These are phyloP conservation scores for Dictyostelium brefeldianum DNA, from an alignment of 78 protist genomes.

Conservation along the genomic window DNA sequence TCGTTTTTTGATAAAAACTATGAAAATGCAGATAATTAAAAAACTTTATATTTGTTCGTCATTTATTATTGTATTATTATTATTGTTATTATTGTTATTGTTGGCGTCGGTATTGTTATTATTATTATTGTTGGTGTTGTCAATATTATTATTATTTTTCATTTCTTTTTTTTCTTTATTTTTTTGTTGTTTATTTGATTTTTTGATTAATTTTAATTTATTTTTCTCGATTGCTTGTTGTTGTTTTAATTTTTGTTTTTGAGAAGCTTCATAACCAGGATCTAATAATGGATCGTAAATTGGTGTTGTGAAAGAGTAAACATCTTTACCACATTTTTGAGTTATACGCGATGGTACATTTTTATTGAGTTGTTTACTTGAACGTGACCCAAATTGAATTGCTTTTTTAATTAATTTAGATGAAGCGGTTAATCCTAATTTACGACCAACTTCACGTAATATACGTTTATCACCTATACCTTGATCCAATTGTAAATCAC, in stretches of 20 bases:
- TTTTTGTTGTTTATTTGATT: constrained; percentile 12
- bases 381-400: constrained; percentile 90
- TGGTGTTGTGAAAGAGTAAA: constrained; percentile 44
- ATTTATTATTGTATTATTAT: background rate
- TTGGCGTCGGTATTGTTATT: no score
- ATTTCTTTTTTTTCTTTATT: background rate
- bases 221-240: background rate
- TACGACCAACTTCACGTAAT: constrained; percentile 33
- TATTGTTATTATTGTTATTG: background rate
- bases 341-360: constrained; percentile 58
- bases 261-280: background rate
- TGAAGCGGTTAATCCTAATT: constrained; percentile 61
- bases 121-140: background rate
- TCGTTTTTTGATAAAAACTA: background rate
- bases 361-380: constrained; percentile 50
- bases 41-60: background rate
- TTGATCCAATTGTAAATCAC: constrained; percentile 62
- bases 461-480: constrained; percentile 86
- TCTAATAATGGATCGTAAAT: constrained; percentile 49
- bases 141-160: background rate
- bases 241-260: constrained; percentile 26
- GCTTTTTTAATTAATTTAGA: constrained; percentile 83
- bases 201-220: no score
- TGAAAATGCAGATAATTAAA: background rate
- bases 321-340: constrained; percentile 56